These are phyloP conservation scores for Claviceps sp. DNA, from an alignment of 2,329 filamentous ascomycete species.

Conservation along the genomic window DNA sequence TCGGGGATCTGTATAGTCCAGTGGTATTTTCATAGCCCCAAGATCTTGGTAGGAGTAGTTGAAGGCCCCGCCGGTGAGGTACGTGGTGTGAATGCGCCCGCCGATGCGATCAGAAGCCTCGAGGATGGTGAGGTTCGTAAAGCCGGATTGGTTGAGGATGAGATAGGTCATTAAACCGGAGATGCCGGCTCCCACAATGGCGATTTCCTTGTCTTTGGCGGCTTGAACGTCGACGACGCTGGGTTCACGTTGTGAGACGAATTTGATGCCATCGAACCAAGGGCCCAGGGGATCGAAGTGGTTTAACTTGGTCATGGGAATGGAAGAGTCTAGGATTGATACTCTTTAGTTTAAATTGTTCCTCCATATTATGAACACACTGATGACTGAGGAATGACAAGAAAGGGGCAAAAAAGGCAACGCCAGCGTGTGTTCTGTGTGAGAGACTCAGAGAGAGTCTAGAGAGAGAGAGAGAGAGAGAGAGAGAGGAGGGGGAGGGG, in stretches of 20 bases:
- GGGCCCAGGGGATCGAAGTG: slow-evolving; percentile 36
- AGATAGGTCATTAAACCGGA: slow-evolving; percentile 48
- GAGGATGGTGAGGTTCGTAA: slow-evolving; percentile 47
- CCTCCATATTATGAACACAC: too few species aligned
- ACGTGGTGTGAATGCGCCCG: slow-evolving; percentile 49
- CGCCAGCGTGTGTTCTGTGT: too few species aligned
- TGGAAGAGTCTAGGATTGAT: slow-evolving; percentile 7
- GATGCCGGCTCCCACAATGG: slow-evolving; percentile 54
- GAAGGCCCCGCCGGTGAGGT: slow-evolving; percentile 43
- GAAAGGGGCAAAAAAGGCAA: too few species aligned
- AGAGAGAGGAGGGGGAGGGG: too few species aligned
- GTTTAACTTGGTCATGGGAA: slow-evolving; percentile 37
- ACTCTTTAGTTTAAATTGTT: slow-evolving; percentile 10
- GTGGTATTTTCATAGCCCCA: slow-evolving; percentile 53
- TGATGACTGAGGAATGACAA: too few species aligned
- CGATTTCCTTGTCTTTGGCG: slow-evolving; percentile 34
- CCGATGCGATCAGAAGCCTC: slow-evolving; percentile 48
- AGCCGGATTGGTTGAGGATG: slow-evolving; percentile 32
- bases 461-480: too few species aligned
- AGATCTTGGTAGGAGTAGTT: slow-evolving; percentile 56
- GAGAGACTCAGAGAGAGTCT: too few species aligned
- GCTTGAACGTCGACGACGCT: slow-evolving; percentile 17
- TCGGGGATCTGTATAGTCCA: slow-evolving; percentile 33
- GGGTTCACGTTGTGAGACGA: slow-evolving; percentile 40
- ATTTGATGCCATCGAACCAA: slow-evolving; percentile 53